A percentile compares a stretch with the other conserved stretches of the same genome.
Evolutionary conservation across 1,284 basidiomycete genomes (phyloP).

Genomic region (Fistulina hepatica): DNA sequence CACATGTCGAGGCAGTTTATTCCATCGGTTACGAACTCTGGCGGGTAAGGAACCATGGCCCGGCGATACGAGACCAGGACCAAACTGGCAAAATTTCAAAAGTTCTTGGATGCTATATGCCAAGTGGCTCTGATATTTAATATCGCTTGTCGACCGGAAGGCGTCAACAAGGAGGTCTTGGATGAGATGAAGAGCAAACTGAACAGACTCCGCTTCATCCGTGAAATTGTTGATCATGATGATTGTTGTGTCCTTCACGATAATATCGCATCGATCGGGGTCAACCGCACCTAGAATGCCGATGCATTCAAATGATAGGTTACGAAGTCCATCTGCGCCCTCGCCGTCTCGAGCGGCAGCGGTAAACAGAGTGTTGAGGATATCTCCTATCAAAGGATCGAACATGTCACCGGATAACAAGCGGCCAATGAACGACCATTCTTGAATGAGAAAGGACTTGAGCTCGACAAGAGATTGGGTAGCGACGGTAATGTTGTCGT

Average conservation of each 20-base stretch:
- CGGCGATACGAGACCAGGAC: conserved; percentile 50
- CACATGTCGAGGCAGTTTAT: conserved; percentile 69
- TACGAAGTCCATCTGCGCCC: conserved; percentile 54
- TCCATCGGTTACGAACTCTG: conserved; percentile 69
- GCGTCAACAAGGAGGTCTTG: conserved; percentile 83
- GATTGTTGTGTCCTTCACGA: conserved; percentile 51
- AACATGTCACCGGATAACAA: conserved; percentile 81
- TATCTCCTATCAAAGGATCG: conserved; percentile 62
- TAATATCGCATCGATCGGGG: conserved; percentile 83
- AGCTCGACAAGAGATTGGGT: conserved; percentile 73
- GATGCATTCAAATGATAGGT: conserved; percentile 81
- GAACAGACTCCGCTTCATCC: conserved; percentile 68
- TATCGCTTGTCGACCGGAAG: conserved; percentile 89
- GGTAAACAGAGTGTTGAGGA: conserved; percentile 61
- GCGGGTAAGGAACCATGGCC: conserved; percentile 44
- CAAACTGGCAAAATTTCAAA: conserved; percentile 82
- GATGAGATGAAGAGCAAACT: conserved; percentile 84
- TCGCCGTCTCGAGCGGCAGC: conserved; percentile 74
- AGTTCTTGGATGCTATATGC: conserved; percentile 93
- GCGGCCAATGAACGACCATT: conserved; percentile 40
- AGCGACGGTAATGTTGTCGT: conserved; percentile 78
- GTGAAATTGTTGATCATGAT: conserved; percentile 77
- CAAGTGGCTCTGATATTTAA: conserved; percentile 82
- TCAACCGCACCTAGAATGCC: conserved; percentile 94
- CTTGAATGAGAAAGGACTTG: conserved; percentile 46